These are phyloP conservation scores for Phytophthora lateralis DNA, from an alignment of 352 stramenopile species.

Conservation along the genomic window DNA sequence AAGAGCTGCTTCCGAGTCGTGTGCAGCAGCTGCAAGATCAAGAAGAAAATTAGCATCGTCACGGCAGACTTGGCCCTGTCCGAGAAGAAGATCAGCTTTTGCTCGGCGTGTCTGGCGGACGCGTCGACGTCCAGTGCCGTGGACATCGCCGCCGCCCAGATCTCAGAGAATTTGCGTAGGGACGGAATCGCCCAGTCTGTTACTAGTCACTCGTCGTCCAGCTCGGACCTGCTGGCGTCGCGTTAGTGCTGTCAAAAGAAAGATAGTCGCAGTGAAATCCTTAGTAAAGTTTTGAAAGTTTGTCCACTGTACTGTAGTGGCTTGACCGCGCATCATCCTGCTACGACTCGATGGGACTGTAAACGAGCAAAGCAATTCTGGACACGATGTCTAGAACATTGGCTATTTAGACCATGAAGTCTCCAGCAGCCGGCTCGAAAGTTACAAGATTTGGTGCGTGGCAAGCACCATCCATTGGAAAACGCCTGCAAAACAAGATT, in stretches of 20 bases:
- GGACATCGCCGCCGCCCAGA: constrained; percentile 32
- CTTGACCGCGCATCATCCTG: too few relatives aligned
- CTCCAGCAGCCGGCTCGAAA: too few relatives aligned
- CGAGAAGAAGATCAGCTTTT: constrained; percentile 43
- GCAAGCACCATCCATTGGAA: too few relatives aligned
- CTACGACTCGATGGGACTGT: too few relatives aligned
- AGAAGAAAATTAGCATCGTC: constrained; percentile 44
- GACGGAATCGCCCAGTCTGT: constrained; percentile 23
- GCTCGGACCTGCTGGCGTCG: constrained; percentile 25
- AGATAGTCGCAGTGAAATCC: constrained; percentile 34
- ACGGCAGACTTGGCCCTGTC: constrained; percentile 38
- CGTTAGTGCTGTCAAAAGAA: constrained; percentile 13
- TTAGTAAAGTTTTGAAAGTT: constrained; percentile 24
- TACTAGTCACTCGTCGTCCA: constrained; percentile 36
- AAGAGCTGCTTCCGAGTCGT: constrained; percentile 41
- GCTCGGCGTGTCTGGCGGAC: constrained; percentile 34
- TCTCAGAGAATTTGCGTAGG: constrained; percentile 26
- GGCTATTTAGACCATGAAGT: too few relatives aligned
- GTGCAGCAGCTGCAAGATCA: constrained; percentile 42
- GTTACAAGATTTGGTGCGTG: too few relatives aligned
- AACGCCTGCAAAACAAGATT: too few relatives aligned
- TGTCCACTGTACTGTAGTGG: neutral
- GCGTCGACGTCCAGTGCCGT: constrained; percentile 29
- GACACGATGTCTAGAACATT: too few relatives aligned
- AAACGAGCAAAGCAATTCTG: too few relatives aligned